Evolutionary conservation across 441 rosid genomes (phyloP).

Genomic region (Dalechampia spathulata): DNA sequence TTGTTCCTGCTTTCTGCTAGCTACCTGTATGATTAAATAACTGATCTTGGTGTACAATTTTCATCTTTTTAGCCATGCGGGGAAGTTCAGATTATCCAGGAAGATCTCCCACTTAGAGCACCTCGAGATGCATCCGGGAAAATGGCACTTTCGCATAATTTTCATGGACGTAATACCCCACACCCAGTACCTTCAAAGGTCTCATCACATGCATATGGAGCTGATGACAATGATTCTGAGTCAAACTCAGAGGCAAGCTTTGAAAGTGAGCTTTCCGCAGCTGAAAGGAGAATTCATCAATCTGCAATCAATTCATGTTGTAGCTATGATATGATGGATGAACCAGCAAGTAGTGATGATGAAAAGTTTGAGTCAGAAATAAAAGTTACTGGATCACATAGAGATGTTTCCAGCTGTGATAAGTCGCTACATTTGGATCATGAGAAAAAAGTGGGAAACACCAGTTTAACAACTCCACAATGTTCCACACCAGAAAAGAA

Average conservation of each 20-base stretch:
- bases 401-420: conserved; percentile 20
- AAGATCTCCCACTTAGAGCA: conserved; percentile 70
- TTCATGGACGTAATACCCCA: conserved; percentile 20
- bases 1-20: conserved; percentile 1
- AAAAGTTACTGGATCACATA: conserved; percentile 23
- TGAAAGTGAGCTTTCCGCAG: conserved; percentile 62
- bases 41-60: conserved; percentile 16
- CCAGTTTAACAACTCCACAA: conserved; percentile 22
- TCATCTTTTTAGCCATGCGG: conserved; percentile 54
- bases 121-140: conserved; percentile 69
- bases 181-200: conserved; percentile 23
- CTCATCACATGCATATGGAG: conserved; percentile 30
- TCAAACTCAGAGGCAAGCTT: conserved; percentile 67
- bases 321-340: conserved; percentile 31
- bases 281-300: conserved; percentile 56
- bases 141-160: conserved; percentile 37
- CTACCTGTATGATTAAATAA: background rate
- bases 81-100: conserved; percentile 79
- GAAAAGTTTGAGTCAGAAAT: conserved; percentile 32
- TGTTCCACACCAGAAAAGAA: conserved; percentile 23
- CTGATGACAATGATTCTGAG: conserved; percentile 45
- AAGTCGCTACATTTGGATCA: conserved; percentile 23
- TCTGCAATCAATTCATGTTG: conserved; percentile 41
- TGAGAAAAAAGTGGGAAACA: conserved; percentile 21
- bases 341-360: conserved; percentile 54